Evolutionary conservation across 768 basidiomycete species (phyloP).

Genomic region (Hygrocybe punicea): DNA sequence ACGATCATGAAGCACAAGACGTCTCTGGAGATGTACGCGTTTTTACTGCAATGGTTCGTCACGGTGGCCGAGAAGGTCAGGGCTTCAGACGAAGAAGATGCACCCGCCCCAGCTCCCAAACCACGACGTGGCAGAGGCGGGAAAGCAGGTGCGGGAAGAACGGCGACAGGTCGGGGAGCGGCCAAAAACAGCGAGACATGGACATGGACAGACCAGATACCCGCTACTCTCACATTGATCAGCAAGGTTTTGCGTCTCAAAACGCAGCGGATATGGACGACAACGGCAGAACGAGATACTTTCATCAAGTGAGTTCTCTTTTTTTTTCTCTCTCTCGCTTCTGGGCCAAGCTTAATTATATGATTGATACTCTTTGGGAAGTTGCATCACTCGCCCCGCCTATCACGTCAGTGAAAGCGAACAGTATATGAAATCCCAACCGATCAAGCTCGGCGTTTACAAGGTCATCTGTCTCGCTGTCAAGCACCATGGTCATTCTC

Average conservation of each 20-base stretch:
- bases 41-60: constrained; percentile 91
- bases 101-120: constrained; percentile 44
- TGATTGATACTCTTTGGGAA: constrained; percentile 25
- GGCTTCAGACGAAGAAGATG: constrained; percentile 45
- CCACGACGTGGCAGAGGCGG: constrained; percentile 58
- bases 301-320: constrained; percentile 68
- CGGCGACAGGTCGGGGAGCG: constrained; percentile 34
- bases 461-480: constrained; percentile 89
- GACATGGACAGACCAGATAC: constrained; percentile 79
- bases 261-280: constrained; percentile 85
- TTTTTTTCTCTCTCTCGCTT: neutral
- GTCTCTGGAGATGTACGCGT: constrained; percentile 88
- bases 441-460: constrained; percentile 73
- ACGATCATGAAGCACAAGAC: constrained; percentile 58
- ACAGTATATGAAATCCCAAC: constrained; percentile 75
- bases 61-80: constrained; percentile 75
- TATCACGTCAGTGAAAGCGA: constrained; percentile 87
- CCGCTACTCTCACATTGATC: constrained; percentile 63
- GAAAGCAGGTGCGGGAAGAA: constrained; percentile 40
- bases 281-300: constrained; percentile 77
- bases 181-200: constrained; percentile 53
- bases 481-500: constrained; percentile 82
- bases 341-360: constrained; percentile 3
- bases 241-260: constrained; percentile 62
- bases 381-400: constrained; percentile 84